Base-by-base conservation (phyloP, 176 grass and related monocot genomes). In the Musa itinerans region DNA sequence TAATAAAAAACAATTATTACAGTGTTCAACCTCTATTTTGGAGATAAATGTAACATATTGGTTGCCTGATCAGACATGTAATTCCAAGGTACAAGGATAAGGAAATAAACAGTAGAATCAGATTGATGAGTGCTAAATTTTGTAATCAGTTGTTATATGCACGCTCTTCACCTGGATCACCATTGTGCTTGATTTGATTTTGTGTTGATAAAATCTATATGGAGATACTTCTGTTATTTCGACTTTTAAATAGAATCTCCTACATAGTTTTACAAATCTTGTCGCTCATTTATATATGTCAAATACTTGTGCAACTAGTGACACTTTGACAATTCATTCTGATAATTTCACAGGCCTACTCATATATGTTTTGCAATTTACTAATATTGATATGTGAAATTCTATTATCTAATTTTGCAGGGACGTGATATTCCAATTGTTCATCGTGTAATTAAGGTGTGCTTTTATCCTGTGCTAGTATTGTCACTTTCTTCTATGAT, bases 401-500 rank as follows among this genome's bases (percentile, higher is more conserved):
- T 73, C 74, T 84, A 17, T 13, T 58, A 64, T 21, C 54, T 79
- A 50, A 82, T 71, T 27, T 75, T 83, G 63, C 50, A 96, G 92
- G 92, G 81, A 20, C 89, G 92, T 17, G 69, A 80, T 56, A 96
- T 96, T 78, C 92, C 92, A 77, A 96, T 96, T 54, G 92, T 96
- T 71, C 92, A 96, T 82, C 92, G 92, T 69, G 92, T 96, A 70
- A 96, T 96, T 66, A 86, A 92, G 92, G 92, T 92, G 77, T 77
- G 23, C 16, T 73, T 77, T 62, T 17, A 58, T 56, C 56, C 43
- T 69, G n/a, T 16, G 20, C 4, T 85, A 43, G 0, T 43, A 43
- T 43, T 43, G 34, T 43, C 34, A 43, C 34, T 43, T 43, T 43
- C 34, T 43, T 43, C 34, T 50, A 70, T 51, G 5, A 70, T 70